Percentiles rank a stretch among this genome's conserved stretches.
Conservation (phyloP, 495 filamentous ascomycete genomes). For the Tuber borchii region DNA sequence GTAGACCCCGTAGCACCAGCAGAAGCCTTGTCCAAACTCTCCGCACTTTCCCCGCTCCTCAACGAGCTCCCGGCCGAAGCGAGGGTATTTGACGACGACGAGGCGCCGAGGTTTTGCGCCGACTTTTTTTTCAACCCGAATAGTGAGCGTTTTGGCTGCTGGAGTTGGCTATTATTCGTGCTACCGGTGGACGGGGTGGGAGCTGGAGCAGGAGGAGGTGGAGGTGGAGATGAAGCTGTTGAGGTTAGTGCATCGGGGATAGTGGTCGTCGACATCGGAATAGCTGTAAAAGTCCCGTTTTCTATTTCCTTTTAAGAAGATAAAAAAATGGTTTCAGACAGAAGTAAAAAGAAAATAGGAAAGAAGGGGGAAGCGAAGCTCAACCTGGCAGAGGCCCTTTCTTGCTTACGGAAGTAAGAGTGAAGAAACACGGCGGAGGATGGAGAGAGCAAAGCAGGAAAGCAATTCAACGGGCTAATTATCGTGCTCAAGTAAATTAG, state of each 20-base stretch:
- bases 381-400: constrained; percentile 1
- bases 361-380: background rate
- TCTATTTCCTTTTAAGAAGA: background rate
- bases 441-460: background rate
- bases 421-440: background rate
- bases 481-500: background rate
- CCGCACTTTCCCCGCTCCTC: constrained; percentile 29
- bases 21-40: constrained; percentile 29
- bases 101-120: constrained; percentile 20
- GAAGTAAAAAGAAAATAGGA: background rate
- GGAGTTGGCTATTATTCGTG: background rate
- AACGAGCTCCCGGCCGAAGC: constrained; percentile 27
- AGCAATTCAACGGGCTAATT: background rate
- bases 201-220: constrained; percentile 15
- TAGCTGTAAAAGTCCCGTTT: constrained; percentile 12
- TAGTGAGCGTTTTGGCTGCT: constrained; percentile 22
- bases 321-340: constrained; percentile 8
- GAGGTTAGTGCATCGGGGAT: background rate
- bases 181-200: constrained; percentile 23
- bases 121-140: constrained; percentile 41
- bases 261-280: constrained; percentile 27
- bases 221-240: constrained; percentile 12
- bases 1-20: background rate
- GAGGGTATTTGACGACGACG: constrained; percentile 27
- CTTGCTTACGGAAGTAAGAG: background rate